Evolutionary conservation across 257 asterid species (phyloP).

Genomic region (Echium plantagineum): DNA sequence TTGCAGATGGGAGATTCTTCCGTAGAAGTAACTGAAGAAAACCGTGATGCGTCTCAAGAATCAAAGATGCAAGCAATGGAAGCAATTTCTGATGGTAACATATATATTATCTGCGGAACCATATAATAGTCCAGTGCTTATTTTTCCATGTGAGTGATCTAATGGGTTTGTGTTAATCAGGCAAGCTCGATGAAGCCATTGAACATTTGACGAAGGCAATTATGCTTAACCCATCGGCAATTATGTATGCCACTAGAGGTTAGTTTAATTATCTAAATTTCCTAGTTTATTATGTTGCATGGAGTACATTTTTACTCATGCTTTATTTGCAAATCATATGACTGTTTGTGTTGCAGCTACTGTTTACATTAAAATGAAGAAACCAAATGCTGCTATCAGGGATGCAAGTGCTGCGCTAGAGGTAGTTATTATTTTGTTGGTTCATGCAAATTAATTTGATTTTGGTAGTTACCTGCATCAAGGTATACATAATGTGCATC

Average conservation of each 20-base stretch:
- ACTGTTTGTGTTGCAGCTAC: constrained; percentile 42
- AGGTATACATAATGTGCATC: not conserved
- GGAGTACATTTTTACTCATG: not conserved
- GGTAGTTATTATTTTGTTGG: constrained; percentile 29
- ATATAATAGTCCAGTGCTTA: not conserved
- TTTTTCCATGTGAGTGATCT: not conserved
- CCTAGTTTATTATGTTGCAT: not conserved
- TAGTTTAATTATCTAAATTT: not conserved
- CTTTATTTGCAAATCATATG: constrained; percentile 4
- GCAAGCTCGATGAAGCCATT: constrained; percentile 75
- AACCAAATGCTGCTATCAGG: constrained; percentile 93
- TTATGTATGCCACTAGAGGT: constrained; percentile 94
- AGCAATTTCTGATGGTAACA: constrained; percentile 80
- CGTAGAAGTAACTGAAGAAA: constrained; percentile 75
- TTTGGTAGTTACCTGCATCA: not conserved
- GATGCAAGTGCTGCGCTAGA: constrained; percentile 93
- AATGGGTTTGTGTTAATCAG: constrained; percentile 22
- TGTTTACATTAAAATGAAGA: constrained; percentile 84
- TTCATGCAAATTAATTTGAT: not conserved
- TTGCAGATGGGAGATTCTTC: constrained; percentile 89
- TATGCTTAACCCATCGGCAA: constrained; percentile 86
- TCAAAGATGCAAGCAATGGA: constrained; percentile 85
- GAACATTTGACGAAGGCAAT: constrained; percentile 78
- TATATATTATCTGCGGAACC: not conserved
- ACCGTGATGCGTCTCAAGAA: constrained; percentile 91